Evolutionary conservation across 2,329 filamentous ascomycete genomes (phyloP).

Genomic region (Xylariaceae sp.): DNA sequence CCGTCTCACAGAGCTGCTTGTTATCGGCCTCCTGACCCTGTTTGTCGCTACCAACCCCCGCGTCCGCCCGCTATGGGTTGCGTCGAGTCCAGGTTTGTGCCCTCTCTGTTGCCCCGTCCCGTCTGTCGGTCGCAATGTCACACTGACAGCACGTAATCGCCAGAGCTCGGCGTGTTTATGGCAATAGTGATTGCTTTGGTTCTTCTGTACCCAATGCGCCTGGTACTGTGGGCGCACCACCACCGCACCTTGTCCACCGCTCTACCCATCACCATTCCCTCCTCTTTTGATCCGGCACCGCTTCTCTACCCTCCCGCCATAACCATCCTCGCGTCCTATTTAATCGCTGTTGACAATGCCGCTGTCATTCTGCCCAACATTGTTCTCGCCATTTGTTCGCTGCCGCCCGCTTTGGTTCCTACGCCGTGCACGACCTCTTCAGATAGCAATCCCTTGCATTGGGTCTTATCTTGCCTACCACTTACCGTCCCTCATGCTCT

Average conservation of each 20-base stretch:
- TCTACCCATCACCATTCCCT: constrained; percentile 57
- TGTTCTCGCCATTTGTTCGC: constrained; percentile 72
- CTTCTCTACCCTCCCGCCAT: constrained; percentile 81
- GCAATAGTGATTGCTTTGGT: constrained; percentile 39
- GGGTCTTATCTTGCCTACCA: constrained; percentile 72
- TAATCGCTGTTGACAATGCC: constrained; percentile 62
- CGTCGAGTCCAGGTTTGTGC: constrained; percentile 48
- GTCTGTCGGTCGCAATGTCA: neutral
- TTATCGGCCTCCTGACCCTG: constrained; percentile 49
- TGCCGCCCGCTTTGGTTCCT: constrained; percentile 73
- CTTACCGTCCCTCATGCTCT: constrained; percentile 44
- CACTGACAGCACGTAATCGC: neutral
- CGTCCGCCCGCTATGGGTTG: constrained; percentile 43
- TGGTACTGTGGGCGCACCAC: constrained; percentile 49
- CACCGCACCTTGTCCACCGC: constrained; percentile 37
- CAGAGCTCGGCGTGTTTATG: constrained; percentile 43
- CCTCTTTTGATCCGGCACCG: constrained; percentile 85
- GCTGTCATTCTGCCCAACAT: constrained; percentile 72
- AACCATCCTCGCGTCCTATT: constrained; percentile 72
- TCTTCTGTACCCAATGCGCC: constrained; percentile 57
- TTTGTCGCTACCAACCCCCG: constrained; percentile 47
- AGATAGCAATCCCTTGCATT: constrained; percentile 69
- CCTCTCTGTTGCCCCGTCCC: neutral
- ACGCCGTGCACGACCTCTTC: constrained; percentile 53
- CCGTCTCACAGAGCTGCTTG: constrained; percentile 50